These are phyloP conservation scores for Dactylellina drechsleri DNA, from an alignment of 2,329 filamentous ascomycete species.

Conservation along the genomic window DNA sequence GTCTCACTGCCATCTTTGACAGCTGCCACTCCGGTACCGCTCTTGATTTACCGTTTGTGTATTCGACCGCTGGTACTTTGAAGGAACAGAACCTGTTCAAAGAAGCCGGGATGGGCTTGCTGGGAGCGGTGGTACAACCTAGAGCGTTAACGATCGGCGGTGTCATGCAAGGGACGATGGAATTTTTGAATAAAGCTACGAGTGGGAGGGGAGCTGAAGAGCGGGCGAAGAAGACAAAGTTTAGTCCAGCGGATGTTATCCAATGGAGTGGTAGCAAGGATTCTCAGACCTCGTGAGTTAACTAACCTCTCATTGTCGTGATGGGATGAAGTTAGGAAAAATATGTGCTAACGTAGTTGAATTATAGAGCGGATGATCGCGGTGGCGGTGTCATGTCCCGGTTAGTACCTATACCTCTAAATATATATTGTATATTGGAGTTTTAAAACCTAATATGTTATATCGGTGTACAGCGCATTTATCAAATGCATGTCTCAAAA, in stretches of 20 bases:
- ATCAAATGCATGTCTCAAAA: slow-evolving; percentile 50
- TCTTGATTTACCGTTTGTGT: slow-evolving; percentile 74
- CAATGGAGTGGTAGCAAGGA: slow-evolving; percentile 55
- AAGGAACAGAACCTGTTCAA: slow-evolving; percentile 76
- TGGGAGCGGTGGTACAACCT: slow-evolving; percentile 62
- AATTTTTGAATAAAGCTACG: slow-evolving; percentile 52
- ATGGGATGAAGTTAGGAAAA: no score
- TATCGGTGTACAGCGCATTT: slow-evolving; percentile 38
- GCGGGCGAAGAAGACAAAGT: slow-evolving; percentile 52
- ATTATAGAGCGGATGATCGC: slow-evolving; percentile 41
- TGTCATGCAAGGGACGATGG: slow-evolving; percentile 51
- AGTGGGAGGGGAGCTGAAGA: slow-evolving; percentile 48
- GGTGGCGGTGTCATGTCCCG: slow-evolving; percentile 54
- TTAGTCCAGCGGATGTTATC: slow-evolving; percentile 53
- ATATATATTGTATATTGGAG: not conserved
- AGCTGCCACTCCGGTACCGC: slow-evolving; percentile 75
- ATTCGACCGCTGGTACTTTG: slow-evolving; percentile 74
- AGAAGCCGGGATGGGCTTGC: slow-evolving; percentile 73
- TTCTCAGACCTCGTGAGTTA: slow-evolving; percentile 51
- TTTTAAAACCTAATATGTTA: slow-evolving; percentile 10
- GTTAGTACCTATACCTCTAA: slow-evolving; percentile 18
- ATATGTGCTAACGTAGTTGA: slow-evolving; percentile 5
- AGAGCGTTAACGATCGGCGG: slow-evolving; percentile 42
- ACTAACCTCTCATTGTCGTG: not conserved
- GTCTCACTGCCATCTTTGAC: slow-evolving; percentile 72